Conservation (phyloP, 2,329 filamentous ascomycete genomes). For the Aspergillus calidoustus region DNA sequence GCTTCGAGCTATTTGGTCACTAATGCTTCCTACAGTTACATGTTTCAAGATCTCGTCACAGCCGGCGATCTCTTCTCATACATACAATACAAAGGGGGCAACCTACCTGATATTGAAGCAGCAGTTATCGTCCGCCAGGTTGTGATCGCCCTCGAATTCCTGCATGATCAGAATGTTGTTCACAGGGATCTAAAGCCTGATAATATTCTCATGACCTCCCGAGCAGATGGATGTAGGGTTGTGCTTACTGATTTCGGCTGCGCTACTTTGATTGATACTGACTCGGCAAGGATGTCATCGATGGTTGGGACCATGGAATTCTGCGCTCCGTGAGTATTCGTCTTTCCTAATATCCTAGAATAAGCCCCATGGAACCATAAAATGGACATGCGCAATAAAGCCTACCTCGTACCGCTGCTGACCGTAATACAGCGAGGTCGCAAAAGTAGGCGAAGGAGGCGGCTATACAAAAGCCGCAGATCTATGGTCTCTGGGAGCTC, state of each 20-base stretch:
- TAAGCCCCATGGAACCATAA: too few relatives aligned
- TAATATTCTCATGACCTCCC: conserved; percentile 64
- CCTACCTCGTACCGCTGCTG: not conserved
- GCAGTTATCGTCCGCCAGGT: conserved; percentile 61
- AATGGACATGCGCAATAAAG: too few relatives aligned
- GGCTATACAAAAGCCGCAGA: conserved; percentile 65
- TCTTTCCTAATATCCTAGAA: too few relatives aligned
- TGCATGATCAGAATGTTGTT: conserved; percentile 60
- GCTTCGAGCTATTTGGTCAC: too few relatives aligned
- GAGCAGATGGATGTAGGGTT: conserved; percentile 55
- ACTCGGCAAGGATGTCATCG: conserved; percentile 55
- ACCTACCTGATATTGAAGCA: conserved; percentile 55
- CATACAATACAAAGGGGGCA: conserved; percentile 54
- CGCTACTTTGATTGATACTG: conserved; percentile 45
- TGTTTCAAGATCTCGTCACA: conserved; percentile 64
- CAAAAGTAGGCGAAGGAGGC: conserved; percentile 36
- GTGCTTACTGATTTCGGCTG: conserved; percentile 67
- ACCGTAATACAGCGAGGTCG: conserved; percentile 31
- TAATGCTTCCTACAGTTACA: conserved; percentile 49
- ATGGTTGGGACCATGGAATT: conserved; percentile 62
- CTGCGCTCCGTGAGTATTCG: conserved; percentile 58
- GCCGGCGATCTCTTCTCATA: conserved; percentile 66
- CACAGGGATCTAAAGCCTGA: conserved; percentile 69
- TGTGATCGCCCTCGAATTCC: conserved; percentile 61
- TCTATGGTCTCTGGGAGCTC: conserved; percentile 65